Evolutionary conservation across 495 filamentous ascomycete genomes (phyloP).

Genomic region (Annulohypoxylon maeteangense): DNA sequence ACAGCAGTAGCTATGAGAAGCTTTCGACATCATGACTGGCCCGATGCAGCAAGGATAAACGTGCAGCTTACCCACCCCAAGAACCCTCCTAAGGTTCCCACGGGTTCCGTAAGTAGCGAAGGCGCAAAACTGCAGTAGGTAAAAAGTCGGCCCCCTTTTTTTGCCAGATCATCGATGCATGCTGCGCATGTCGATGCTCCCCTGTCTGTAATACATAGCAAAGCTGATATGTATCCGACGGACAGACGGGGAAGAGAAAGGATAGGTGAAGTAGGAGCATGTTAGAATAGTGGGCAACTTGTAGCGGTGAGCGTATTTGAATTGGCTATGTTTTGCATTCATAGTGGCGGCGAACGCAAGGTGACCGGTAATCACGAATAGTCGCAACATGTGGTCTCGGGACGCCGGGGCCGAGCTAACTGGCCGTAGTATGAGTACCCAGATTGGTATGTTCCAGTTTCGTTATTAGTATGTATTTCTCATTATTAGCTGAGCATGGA

Average conservation of each 20-base stretch:
- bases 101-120: slow-evolving; percentile 27
- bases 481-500: slow-evolving; percentile 18
- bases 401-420: slow-evolving; percentile 31
- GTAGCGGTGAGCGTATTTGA: slow-evolving; percentile 37
- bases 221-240: slow-evolving; percentile 25
- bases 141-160: slow-evolving; percentile 20
- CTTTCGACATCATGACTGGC: slow-evolving; percentile 34
- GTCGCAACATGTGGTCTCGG: slow-evolving; percentile 34
- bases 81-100: slow-evolving; percentile 6
- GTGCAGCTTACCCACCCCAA: slow-evolving; percentile 24
- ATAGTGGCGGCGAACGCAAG: slow-evolving; percentile 31
- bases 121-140: slow-evolving; percentile 11
- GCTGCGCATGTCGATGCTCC: slow-evolving; percentile 25
- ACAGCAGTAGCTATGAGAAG: slow-evolving; percentile 30
- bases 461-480: slow-evolving; percentile 5
- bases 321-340: slow-evolving; percentile 32
- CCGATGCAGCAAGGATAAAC: slow-evolving; percentile 31
- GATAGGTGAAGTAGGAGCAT: slow-evolving; percentile 18
- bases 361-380: slow-evolving; percentile 30
- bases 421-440: slow-evolving; percentile 18
- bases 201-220: slow-evolving; percentile 16
- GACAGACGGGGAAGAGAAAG: slow-evolving; percentile 15
- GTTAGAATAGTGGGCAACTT: slow-evolving; percentile 19
- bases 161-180: slow-evolving; percentile 39
- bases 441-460: slow-evolving; percentile 21